Evolutionary conservation across 441 rosid species (phyloP), one percentile per base, ranked within the genome.

Genomic region (Oxalis stricta): DNA sequence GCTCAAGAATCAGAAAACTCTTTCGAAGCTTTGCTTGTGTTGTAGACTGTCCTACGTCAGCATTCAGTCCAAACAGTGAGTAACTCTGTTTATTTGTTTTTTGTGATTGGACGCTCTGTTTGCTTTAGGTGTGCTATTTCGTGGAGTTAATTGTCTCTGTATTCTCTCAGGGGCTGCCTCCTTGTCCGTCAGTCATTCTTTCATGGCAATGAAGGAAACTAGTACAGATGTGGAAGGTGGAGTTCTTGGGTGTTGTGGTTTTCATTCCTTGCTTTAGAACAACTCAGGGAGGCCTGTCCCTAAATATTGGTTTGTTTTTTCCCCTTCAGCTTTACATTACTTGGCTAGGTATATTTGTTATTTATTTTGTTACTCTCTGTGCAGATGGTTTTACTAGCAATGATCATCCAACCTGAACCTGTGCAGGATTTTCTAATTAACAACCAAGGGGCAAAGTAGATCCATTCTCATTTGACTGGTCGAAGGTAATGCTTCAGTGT

Each of bases 371-470:
- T 44, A 1, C 34, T 38, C 2, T 24, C 16, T 49, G 24, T 44
- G 14, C 64, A 85, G 93, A 85, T 66, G 93, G 73, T 1, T 82
- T 94, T 2, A 85, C 94, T 2, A 85, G 89, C 11, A n/a, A 85
- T 82, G 94, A 82, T 79, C 39, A 68, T 85, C 46, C 79, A 73
- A 64, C 94, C 94, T 41, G 94, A 87, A 32, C 84, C 91, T 3
- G 65, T 85, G 5, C 52, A 79, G 15, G 94, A 85, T 55, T 85
- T 85, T 44, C 46, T 85, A 1, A 59, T 85, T 23, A 60, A 68
- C 19, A 85, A 85, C 53, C 91, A 82, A 56, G 58, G 57, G 21
- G 91, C 43, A 2, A 67, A 52, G n/a, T n/a, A 40, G 87, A 85
- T 48, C 89, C 89, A 0, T 69, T 33, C 36, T 17, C 39, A 4